Evolutionary conservation across 306 rosid species (phyloP).

Genomic region (Mucuna pruriens): DNA sequence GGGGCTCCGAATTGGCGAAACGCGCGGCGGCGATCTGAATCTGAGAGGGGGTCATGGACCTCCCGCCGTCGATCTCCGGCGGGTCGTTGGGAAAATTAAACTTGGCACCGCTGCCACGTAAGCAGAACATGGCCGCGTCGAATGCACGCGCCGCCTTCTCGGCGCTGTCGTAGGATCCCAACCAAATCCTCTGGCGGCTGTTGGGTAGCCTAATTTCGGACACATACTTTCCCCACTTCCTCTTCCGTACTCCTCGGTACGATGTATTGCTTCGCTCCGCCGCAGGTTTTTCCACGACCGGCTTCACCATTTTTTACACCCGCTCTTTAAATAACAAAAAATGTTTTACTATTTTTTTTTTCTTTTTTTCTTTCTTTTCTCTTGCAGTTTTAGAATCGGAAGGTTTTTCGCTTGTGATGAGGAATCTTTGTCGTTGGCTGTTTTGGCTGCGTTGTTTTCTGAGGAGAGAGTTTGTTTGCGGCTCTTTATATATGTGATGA

Average conservation of each 20-base stretch:
- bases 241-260: conserved; percentile 71
- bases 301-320: conserved; percentile 44
- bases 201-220: conserved; percentile 87
- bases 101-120: conserved; percentile 65
- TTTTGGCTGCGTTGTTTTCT: neutral
- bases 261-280: conserved; percentile 34
- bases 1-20: conserved; percentile 59
- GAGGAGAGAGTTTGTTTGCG: neutral
- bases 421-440: neutral
- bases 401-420: neutral
- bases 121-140: conserved; percentile 78
- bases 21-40: conserved; percentile 63
- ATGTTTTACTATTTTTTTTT: neutral
- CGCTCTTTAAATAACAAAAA: neutral
- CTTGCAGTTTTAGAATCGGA: neutral
- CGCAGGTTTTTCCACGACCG: conserved; percentile 19
- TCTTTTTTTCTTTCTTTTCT: too few relatives aligned
- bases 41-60: conserved; percentile 49
- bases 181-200: conserved; percentile 81
- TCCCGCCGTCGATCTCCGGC: conserved; percentile 59
- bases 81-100: conserved; percentile 76
- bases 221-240: conserved; percentile 89
- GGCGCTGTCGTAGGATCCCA: conserved; percentile 78
- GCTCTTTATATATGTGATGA: conserved; percentile 15
- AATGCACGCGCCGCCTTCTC: conserved; percentile 89